Evolutionary conservation across 371 early-diverging fungal genomes (phyloP), one percentile per base, ranked within the genome.

Genomic region (Cladochytrium tenue): DNA sequence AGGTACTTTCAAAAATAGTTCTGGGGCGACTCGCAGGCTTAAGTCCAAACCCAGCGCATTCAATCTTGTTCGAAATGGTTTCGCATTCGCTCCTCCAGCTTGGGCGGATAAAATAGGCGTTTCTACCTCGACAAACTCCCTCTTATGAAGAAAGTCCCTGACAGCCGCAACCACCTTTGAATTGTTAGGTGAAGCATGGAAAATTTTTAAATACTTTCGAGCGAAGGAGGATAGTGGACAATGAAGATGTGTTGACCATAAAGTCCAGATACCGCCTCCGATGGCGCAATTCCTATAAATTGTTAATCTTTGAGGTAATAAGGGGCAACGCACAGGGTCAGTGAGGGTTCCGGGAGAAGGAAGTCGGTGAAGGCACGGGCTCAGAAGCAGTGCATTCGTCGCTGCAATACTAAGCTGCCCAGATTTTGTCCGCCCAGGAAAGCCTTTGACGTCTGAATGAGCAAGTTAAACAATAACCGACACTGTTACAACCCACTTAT

Each of bases 71-170:
- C 80, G 77, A 70, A 99, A 99, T 2, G 99, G 99, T 59, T 88
- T 87, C 5, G 99, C 99, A 57, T 91, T 92, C 3, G 99, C 99
- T 34, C 99, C 99, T 25, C 98, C 98, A 25, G 92, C 90, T 26
- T 89, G 88, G 1, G 87, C 72, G 20, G 92, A 90, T 60, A 99
- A 76, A 43, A 97, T 86, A 0, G 98, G 99, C 32, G 99, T 99
- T 72, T 99, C 99, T 3, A 96, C 96, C 71, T 99, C 99, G 7
- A 96, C 58, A 74, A 97, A 98, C 2, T 84, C 90, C 26, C 90
- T 83, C 23, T 73, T 64, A 67, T 93, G 89, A 15, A 99, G 74
- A 69, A 88, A 98, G 0, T 75, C 51, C 26, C 98, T 86, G 7
- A 99, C 84, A 64, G 43, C 20, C 13, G 13, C 13, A 7, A 43